A percentile compares a stretch with the other conserved stretches of the same genome.
Conservation (phyloP, 1,139 yeast genomes). For the Candida labiduridarum region DNA sequence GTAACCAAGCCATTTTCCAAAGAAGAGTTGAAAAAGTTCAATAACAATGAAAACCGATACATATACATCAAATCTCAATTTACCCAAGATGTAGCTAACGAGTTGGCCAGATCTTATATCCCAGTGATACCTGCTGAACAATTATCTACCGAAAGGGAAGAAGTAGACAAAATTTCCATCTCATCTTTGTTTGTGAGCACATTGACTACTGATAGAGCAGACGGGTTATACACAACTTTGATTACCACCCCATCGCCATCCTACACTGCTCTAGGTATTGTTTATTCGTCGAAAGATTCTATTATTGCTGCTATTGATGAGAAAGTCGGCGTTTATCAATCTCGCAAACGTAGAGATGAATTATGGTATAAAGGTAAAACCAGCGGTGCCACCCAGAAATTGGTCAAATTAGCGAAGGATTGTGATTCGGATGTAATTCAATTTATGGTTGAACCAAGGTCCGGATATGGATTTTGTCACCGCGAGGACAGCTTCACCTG, state of each 20-base stretch:
- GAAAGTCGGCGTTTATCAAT: conserved; percentile 89
- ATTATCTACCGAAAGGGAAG: conserved; percentile 45
- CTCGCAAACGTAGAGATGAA: conserved; percentile 78
- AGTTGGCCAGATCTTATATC: conserved; percentile 44
- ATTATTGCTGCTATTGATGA: conserved; percentile 80
- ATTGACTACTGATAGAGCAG: conserved; percentile 79
- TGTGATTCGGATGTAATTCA: conserved; percentile 92
- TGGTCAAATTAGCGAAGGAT: conserved; percentile 69
- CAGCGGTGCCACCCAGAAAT: conserved; percentile 88
- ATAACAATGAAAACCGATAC: conserved; percentile 43
- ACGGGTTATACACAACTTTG: conserved; percentile 82
- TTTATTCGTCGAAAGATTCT: conserved; percentile 84
- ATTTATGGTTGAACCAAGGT: conserved; percentile 75
- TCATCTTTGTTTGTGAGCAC: conserved; percentile 56
- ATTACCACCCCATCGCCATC: conserved; percentile 67
- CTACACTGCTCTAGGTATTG: conserved; percentile 75
- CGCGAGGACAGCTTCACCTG: conserved; percentile 72
- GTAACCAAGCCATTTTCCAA: conserved; percentile 20
- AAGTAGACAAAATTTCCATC: conserved; percentile 41
- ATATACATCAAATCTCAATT: conserved; percentile 35
- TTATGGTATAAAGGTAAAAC: conserved; percentile 97
- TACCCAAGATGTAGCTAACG: conserved; percentile 29
- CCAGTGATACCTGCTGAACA: conserved; percentile 47
- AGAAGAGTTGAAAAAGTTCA: conserved; percentile 21
- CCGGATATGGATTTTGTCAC: conserved; percentile 92